Evolutionary conservation across 805 yeast genomes (phyloP), one percentile per base, ranked within the genome.

Genomic region (Debaryomyces castellii): DNA sequence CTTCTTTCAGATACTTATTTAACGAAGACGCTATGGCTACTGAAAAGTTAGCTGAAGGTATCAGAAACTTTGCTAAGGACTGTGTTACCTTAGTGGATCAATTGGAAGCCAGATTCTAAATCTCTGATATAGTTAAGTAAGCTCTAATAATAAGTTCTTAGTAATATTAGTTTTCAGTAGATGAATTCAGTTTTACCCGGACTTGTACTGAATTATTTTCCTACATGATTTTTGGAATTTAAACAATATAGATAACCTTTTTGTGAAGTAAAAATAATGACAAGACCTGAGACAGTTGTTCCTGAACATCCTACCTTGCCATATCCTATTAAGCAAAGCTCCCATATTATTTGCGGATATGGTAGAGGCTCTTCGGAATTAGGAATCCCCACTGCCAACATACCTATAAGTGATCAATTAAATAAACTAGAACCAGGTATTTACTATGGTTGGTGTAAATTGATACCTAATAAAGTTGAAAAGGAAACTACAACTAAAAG

Each of bases 11-110:
- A 81, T 89, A 81, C 78, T 79, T 75, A 49, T 76, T 94, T 59
- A 92, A 94, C 76, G 96, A 94, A 71, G 98, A 94, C 69, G 94
- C 94, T 54, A 92, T 94, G 98, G 95, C 97, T 60, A 89, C 97
- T 55, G 97, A 89, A 78, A 94, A 94, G 80, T 82, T 94, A 67
- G 74, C 96, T 59, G 96, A 94, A 68, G 99, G 99, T 82, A 94
- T 94, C 77, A 87, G 98, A 81, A 83, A 84, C 71, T 94, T 94
- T 74, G 88, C 97, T 60, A 92, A 87, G 69, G 99, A 94, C 71
- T 85, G 95, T 61, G 83, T 75, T 59, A 85, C 96, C 46, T 81
- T 94, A 67, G 73, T 82, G 69, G 70, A 77, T 49, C 75, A 82
- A 63, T 79, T 87, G 68, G 82, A 82, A 67, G 68, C 77, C 58